These are phyloP conservation scores for Penicillium macrosclerotiorum DNA, from an alignment of 495 filamentous ascomycete genomes.

Conservation along the genomic window DNA sequence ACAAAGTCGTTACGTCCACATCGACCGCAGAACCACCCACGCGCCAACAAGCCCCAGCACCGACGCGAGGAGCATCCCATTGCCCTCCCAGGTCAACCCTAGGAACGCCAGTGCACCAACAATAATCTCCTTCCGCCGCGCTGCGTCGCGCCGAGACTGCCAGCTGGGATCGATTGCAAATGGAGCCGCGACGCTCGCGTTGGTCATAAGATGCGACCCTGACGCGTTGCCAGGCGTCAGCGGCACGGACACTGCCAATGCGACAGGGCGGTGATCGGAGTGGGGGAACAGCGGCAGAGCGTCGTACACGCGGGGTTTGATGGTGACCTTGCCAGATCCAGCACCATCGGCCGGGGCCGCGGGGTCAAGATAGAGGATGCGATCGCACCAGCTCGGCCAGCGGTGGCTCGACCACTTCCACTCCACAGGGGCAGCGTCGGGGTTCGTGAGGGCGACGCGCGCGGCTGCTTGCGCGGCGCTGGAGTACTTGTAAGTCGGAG, in stretches of 20 bases:
- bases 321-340: constrained; percentile 6
- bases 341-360: constrained; percentile 45
- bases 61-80: constrained; percentile 45
- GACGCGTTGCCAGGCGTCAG: constrained; percentile 17
- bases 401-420: constrained; percentile 79
- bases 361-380: constrained; percentile 74
- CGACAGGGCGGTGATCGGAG: constrained; percentile 84
- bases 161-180: constrained; percentile 56
- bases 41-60: constrained; percentile 42
- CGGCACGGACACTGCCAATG: constrained; percentile 61
- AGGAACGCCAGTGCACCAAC: constrained; percentile 58
- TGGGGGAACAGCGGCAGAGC: constrained; percentile 71
- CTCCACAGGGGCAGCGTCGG: constrained; percentile 37
- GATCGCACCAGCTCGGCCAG: constrained; percentile 93
- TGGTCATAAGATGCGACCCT: constrained; percentile 4
- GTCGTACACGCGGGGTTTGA: constrained; percentile 61
- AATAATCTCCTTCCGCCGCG: constrained; percentile 55
- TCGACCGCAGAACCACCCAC: constrained; percentile 44
- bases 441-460: constrained; percentile 17
- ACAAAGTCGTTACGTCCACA: constrained; percentile 25
- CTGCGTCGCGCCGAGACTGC: constrained; percentile 45
- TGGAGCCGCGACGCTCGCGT: constrained; percentile 39
- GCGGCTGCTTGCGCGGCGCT: constrained; percentile 42
- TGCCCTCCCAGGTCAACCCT: constrained; percentile 60
- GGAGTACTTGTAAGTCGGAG: constrained; percentile 88